Percentiles rank a stretch among this genome's conserved stretches.
phyloP scores from a whole-genome alignment of 2,329 filamentous ascomycete species.

The Penicillium vulpinum region DNA sequence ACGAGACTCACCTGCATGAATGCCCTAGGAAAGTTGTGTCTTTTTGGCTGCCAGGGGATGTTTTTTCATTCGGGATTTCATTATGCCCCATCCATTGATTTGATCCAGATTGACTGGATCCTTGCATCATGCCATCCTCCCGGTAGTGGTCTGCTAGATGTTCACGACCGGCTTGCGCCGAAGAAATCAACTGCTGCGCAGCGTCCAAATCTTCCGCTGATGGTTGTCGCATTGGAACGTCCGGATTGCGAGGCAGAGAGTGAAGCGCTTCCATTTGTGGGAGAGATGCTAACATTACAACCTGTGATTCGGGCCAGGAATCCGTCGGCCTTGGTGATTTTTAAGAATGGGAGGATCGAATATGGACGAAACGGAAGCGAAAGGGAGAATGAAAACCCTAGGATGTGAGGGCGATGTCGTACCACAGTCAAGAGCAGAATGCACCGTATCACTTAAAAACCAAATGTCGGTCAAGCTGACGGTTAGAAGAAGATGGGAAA shows the following conservation, averaged over 20 bases:
- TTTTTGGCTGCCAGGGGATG: slow-evolving; percentile 39
- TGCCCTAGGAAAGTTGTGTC: slow-evolving; percentile 43
- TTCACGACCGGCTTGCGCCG: slow-evolving; percentile 46
- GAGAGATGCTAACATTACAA: slow-evolving; percentile 41
- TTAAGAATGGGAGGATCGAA: slow-evolving; percentile 13
- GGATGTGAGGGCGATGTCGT: slow-evolving; percentile 25
- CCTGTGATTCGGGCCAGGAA: slow-evolving; percentile 6
- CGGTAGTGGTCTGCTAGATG: slow-evolving; percentile 31
- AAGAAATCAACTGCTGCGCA: slow-evolving; percentile 50
- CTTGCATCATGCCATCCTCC: slow-evolving; percentile 20
- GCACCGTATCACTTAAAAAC: slow-evolving; percentile 33
- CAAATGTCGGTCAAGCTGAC: slow-evolving; percentile 41
- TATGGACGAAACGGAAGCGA: slow-evolving; percentile 16
- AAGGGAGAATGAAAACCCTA: slow-evolving; percentile 14
- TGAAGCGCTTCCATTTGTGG: slow-evolving; percentile 39
- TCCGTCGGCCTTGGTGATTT: slow-evolving; percentile 5
- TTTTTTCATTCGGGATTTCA: slow-evolving; percentile 22
- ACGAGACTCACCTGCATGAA: slow-evolving; percentile 41
- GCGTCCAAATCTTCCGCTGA: slow-evolving; percentile 51
- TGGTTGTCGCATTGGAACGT: slow-evolving; percentile 42
- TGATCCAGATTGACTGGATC: slow-evolving; percentile 13
- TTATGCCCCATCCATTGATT: slow-evolving; percentile 14
- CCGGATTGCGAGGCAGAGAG: slow-evolving; percentile 32
- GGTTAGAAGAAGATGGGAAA: slow-evolving; percentile 20
- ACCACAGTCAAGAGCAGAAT: slow-evolving; percentile 35